phyloP scores from a whole-genome alignment of 257 asterid species.

The Solanum infundibuliforme region DNA sequence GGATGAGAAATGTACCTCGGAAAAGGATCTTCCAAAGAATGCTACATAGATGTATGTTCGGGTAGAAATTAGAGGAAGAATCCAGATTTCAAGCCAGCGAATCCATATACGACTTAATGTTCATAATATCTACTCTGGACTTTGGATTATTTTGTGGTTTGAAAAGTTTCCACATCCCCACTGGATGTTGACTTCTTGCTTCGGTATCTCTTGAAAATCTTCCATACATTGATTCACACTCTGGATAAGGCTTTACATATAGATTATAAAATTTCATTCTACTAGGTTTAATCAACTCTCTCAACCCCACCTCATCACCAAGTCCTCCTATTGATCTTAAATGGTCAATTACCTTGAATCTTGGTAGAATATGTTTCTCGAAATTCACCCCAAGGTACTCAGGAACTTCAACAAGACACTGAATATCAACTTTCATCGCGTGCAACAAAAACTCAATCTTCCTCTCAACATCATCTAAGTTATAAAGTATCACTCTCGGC shows the following conservation, averaged over 20 bases:
- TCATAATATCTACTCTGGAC: slow-evolving; percentile 37
- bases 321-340: slow-evolving; percentile 50
- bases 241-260: slow-evolving; percentile 90
- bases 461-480: slow-evolving; percentile 37
- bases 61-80: neutral
- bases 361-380: slow-evolving; percentile 67
- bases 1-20: neutral
- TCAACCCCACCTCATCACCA: slow-evolving; percentile 58
- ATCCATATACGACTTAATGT: slow-evolving; percentile 37
- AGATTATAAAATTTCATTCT: slow-evolving; percentile 72
- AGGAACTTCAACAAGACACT: slow-evolving; percentile 54
- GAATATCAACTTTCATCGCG: slow-evolving; percentile 45
- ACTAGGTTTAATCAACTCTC: slow-evolving; percentile 54
- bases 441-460: slow-evolving; percentile 53
- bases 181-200: slow-evolving; percentile 37
- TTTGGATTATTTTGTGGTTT: slow-evolving; percentile 36
- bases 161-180: slow-evolving; percentile 89
- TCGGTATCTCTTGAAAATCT: slow-evolving; percentile 27
- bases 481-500: slow-evolving; percentile 59
- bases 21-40: neutral
- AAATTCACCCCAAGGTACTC: slow-evolving; percentile 70
- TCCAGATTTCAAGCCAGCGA: slow-evolving; percentile 21
- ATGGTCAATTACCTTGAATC: slow-evolving; percentile 59
- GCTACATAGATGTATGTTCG: neutral
- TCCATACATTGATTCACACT: slow-evolving; percentile 72